Conservation (phyloP, 2,329 filamentous ascomycete species). For the Phialophora verrucosa region DNA sequence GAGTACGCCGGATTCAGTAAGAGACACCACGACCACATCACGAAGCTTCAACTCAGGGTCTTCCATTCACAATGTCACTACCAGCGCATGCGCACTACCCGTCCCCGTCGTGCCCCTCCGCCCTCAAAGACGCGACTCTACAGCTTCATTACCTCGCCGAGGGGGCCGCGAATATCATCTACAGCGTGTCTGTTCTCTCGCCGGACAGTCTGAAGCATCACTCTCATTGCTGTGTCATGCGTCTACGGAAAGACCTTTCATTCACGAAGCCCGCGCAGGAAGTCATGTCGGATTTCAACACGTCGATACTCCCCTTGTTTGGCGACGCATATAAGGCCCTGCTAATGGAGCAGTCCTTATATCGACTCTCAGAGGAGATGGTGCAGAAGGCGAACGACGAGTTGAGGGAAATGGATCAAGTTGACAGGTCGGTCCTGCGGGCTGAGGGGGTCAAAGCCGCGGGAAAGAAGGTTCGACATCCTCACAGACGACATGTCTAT, state of each 20-base stretch:
- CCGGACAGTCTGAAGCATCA: constrained; percentile 40
- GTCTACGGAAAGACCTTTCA: constrained; percentile 64
- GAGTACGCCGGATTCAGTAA: not conserved
- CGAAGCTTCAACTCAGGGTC: not conserved
- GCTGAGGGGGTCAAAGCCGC: constrained; percentile 8
- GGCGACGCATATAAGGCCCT: constrained; percentile 44
- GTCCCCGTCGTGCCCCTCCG: constrained; percentile 22
- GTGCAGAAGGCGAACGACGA: constrained; percentile 54
- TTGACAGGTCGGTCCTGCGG: constrained; percentile 12
- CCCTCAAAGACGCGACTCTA: constrained; percentile 18
- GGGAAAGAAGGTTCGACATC: constrained; percentile 47
- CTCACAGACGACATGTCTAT: constrained; percentile 58
- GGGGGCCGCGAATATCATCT: constrained; percentile 79
- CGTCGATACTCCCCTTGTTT: constrained; percentile 63
- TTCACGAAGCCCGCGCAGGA: constrained; percentile 51
- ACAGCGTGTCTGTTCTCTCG: constrained; percentile 38
- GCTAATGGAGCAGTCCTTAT: constrained; percentile 51
- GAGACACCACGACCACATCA: not conserved
- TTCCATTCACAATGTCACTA: constrained; percentile 1
- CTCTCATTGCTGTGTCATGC: constrained; percentile 48
- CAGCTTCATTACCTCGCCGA: constrained; percentile 61
- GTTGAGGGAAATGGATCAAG: constrained; percentile 51
- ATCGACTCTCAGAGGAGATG: constrained; percentile 58
- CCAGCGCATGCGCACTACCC: constrained; percentile 7
- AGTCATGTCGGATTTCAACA: constrained; percentile 52